phyloP scores from a whole-genome alignment of 2,329 filamentous ascomycete species.

The Xylariaceae sp. region DNA sequence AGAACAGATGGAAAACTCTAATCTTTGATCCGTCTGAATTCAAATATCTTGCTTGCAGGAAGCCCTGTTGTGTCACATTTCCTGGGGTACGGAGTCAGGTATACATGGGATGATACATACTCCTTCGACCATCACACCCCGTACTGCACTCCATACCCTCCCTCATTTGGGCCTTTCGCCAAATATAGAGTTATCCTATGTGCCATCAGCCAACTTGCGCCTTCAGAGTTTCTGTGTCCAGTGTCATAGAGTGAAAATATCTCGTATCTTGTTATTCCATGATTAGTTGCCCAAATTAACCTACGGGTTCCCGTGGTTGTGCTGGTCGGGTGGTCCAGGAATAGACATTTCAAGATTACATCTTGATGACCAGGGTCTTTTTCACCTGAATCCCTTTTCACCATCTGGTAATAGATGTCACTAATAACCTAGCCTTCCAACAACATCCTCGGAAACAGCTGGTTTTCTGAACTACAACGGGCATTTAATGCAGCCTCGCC shows the following conservation, averaged over 20 bases:
- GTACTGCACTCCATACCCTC: neutral
- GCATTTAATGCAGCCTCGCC: conserved; percentile 26
- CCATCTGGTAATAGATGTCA: conserved; percentile 2
- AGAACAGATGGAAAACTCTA: neutral
- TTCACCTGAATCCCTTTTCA: neutral
- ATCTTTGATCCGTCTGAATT: conserved; percentile 12
- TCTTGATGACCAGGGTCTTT: neutral
- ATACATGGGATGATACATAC: conserved; percentile 1
- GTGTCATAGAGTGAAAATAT: conserved; percentile 2
- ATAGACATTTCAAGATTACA: conserved; percentile 2
- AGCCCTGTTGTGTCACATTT: conserved; percentile 2
- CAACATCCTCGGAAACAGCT: conserved; percentile 6
- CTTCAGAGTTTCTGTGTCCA: neutral
- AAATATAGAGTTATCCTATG: neutral
- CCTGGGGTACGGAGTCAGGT: too few relatives aligned
- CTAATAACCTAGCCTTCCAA: neutral
- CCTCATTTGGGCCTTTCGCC: neutral
- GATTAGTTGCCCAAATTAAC: conserved; percentile 19
- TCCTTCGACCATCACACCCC: neutral
- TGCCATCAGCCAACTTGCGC: neutral
- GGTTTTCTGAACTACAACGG: conserved; percentile 12
- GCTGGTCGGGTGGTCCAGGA: conserved; percentile 25
- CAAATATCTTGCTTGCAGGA: neutral
- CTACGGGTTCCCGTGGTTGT: conserved; percentile 6
- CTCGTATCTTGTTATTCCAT: conserved; percentile 11